Percentiles rank a stretch among this genome's conserved stretches.
These are phyloP conservation scores for Ceratocystis lukuohia DNA, from an alignment of 2,329 filamentous ascomycete species.

Conservation along the genomic window DNA sequence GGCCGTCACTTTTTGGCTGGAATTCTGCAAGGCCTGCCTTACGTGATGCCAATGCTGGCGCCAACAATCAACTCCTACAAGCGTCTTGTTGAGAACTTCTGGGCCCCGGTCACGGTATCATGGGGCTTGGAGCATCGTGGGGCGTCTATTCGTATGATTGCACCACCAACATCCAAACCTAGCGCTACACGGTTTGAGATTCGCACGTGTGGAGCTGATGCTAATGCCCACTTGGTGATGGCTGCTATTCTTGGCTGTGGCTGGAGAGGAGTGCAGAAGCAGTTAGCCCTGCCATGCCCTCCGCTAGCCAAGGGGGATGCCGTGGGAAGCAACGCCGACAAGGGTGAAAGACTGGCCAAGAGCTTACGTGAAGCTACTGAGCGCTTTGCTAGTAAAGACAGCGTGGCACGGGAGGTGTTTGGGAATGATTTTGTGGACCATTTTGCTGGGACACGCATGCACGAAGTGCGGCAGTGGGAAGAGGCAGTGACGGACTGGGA, in stretches of 20 bases:
- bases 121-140: conserved; percentile 95
- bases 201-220: conserved; percentile 84
- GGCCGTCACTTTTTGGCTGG: conserved; percentile 90
- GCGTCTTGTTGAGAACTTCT: conserved; percentile 95
- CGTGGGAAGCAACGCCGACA: conserved; percentile 57
- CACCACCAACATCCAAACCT: conserved; percentile 70
- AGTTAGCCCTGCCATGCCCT: conserved; percentile 66
- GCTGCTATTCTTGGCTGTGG: conserved; percentile 77
- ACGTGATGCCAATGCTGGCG: conserved; percentile 89
- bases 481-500: conserved; percentile 97
- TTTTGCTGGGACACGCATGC: conserved; percentile 79
- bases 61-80: conserved; percentile 98
- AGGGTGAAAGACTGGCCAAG: conserved; percentile 68
- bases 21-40: conserved; percentile 72
- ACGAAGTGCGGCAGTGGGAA: conserved; percentile 83
- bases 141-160: conserved; percentile 78
- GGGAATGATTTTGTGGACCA: conserved; percentile 94
- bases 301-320: conserved; percentile 77
- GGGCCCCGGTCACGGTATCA: conserved; percentile 93
- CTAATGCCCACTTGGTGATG: conserved; percentile 78
- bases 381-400: conserved; percentile 61
- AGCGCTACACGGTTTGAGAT: conserved; percentile 87
- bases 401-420: conserved; percentile 84
- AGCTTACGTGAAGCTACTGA: conserved; percentile 71
- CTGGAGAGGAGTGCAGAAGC: conserved; percentile 85